Evolutionary conservation across 257 asterid genomes (phyloP).

Genomic region (Solanum etuberosum): DNA sequence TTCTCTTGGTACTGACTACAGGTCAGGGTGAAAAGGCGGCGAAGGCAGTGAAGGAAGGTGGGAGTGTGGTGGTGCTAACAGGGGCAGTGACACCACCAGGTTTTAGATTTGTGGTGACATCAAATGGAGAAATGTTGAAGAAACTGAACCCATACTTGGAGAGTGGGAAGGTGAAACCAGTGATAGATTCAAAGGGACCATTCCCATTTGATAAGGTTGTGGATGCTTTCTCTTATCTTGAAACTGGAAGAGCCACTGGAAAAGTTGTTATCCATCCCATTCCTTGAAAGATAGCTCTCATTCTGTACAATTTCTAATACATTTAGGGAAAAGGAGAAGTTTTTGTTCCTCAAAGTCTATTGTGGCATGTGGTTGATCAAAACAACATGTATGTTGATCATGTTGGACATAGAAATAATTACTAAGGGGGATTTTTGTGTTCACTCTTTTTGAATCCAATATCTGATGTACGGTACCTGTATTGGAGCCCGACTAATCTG

Average conservation of each 20-base stretch:
- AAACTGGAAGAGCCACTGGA: constrained; percentile 65
- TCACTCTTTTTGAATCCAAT: neutral
- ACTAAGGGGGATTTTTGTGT: neutral
- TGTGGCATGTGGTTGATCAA: neutral
- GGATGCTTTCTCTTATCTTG: constrained; percentile 73
- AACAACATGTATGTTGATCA: neutral
- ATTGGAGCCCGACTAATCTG: too few relatives aligned
- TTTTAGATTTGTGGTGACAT: constrained; percentile 73
- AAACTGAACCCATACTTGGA: constrained; percentile 68
- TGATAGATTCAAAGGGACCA: constrained; percentile 71
- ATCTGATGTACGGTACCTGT: too few relatives aligned
- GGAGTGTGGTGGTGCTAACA: constrained; percentile 61
- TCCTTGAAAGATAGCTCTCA: constrained; percentile 29
- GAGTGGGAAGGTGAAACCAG: constrained; percentile 60
- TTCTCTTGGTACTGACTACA: constrained; percentile 3
- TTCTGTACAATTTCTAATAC: neutral
- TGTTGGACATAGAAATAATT: neutral
- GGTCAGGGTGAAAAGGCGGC: constrained; percentile 83
- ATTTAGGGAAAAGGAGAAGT: neutral
- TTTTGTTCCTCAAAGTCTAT: neutral
- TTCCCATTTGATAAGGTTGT: constrained; percentile 61
- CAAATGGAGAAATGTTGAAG: constrained; percentile 53
- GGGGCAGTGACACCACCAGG: constrained; percentile 84
- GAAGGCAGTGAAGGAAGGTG: constrained; percentile 82
- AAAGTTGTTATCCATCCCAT: constrained; percentile 75